Conservation (phyloP, 2,329 filamentous ascomycete genomes). For the Fusarium graminum region DNA sequence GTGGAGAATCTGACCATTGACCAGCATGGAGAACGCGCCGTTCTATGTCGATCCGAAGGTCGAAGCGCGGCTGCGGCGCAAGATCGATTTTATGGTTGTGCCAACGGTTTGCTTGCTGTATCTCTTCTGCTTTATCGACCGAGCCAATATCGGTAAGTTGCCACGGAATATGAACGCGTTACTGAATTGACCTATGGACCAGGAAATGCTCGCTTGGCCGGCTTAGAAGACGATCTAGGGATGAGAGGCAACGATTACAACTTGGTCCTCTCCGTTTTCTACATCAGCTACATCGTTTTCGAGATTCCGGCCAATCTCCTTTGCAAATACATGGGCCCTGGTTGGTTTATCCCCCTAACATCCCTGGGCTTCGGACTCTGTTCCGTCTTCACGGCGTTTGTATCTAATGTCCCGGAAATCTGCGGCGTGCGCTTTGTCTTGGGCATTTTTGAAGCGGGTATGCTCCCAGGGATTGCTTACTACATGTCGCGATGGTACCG, state of each 20-base stretch:
- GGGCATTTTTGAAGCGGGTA: slow-evolving; percentile 73
- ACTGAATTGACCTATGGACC: background rate
- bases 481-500: slow-evolving; percentile 75
- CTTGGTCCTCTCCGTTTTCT: slow-evolving; percentile 70
- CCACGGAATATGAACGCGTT: fast-evolving
- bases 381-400: slow-evolving; percentile 73
- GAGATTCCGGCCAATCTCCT: slow-evolving; percentile 72
- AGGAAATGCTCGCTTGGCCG: slow-evolving; percentile 41
- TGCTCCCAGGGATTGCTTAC: slow-evolving; percentile 75
- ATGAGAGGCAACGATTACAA: slow-evolving; percentile 71
- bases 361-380: slow-evolving; percentile 70
- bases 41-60: slow-evolving; percentile 26
- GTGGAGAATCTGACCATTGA: background rate
- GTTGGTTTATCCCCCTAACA: slow-evolving; percentile 72
- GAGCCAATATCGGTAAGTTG: slow-evolving; percentile 52
- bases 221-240: slow-evolving; percentile 36
- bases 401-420: slow-evolving; percentile 60
- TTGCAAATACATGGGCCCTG: slow-evolving; percentile 74
- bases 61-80: slow-evolving; percentile 23
- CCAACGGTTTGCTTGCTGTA: slow-evolving; percentile 58
- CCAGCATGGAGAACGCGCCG: slow-evolving; percentile 17
- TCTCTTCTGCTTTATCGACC: slow-evolving; percentile 75
- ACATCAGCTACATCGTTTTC: slow-evolving; percentile 74
- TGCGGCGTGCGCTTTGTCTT: slow-evolving; percentile 71
- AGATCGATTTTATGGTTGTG: slow-evolving; percentile 34